phyloP scores from a whole-genome alignment of 2,329 filamentous ascomycete species.

The Ascocoryne sarcoides region DNA sequence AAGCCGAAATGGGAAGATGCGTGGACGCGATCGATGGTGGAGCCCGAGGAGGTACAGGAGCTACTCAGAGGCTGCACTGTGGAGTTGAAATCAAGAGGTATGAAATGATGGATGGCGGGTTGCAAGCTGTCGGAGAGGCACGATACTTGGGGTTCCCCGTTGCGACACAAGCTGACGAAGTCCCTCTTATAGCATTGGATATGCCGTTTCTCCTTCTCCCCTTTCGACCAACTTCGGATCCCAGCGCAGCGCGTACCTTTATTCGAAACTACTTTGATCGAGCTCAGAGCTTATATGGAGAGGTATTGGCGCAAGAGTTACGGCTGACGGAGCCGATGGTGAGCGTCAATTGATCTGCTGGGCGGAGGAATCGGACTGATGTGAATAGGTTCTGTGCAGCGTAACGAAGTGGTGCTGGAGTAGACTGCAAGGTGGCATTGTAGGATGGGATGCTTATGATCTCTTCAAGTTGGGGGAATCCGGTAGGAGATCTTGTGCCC shows the following conservation, averaged over 20 bases:
- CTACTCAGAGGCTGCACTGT: constrained; percentile 75
- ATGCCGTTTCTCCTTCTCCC: constrained; percentile 88
- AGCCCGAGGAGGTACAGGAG: constrained; percentile 85
- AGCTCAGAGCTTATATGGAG: constrained; percentile 55
- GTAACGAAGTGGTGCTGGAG: constrained; percentile 99
- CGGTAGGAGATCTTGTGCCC: constrained; percentile 45
- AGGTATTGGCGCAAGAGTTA: constrained; percentile 71
- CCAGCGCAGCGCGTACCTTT: constrained; percentile 85
- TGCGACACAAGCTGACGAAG: not conserved
- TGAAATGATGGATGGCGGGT: no score
- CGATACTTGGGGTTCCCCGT: constrained; percentile 5
- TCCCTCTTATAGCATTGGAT: constrained; percentile 57
- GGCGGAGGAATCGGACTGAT: constrained; percentile 19
- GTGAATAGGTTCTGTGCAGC: constrained; percentile 70
- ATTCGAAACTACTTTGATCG: constrained; percentile 85
- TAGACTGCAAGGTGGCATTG: constrained; percentile 78
- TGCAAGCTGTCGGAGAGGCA: constrained; percentile 23
- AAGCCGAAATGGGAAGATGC: constrained; percentile 83
- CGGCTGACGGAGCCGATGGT: constrained; percentile 93
- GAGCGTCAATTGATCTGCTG: constrained; percentile 28
- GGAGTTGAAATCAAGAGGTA: constrained; percentile 93
- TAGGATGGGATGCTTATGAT: constrained; percentile 96
- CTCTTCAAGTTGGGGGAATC: constrained; percentile 90
- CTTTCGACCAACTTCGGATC: constrained; percentile 87
- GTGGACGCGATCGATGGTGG: constrained; percentile 73